Evolutionary conservation across 2,329 filamentous ascomycete genomes (phyloP), one percentile per base, ranked within the genome.

Genomic region (Herpotrichia juniperi): DNA sequence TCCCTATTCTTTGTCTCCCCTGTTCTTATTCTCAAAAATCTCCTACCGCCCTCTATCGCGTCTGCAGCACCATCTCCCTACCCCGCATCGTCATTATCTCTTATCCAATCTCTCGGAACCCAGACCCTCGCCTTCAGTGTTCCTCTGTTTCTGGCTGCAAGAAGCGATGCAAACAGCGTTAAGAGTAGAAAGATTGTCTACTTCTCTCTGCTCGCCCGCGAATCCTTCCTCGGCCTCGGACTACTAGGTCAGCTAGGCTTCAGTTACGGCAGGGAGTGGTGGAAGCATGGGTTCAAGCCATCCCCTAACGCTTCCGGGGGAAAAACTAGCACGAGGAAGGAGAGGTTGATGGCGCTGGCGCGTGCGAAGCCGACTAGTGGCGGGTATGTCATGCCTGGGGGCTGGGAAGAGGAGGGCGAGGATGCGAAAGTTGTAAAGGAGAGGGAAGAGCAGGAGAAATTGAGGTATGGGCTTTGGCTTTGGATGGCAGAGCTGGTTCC

Each of bases 71-170:
- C 24, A 11, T 30, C 50, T 9, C 55, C 57, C 5, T 54, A 53
- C 30, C 12, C 53, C 4, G 26, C 45, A 10, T 2, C 52, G 1
- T 54, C 53, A 3, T 12, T 48, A 12, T 44, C 47, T 1, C 48
- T 63, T 6, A 51, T 57, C 9, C 51, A 53, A 5, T 48, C 17
- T 12, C 42, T 63, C 17, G 61, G 61, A 6, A 58, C 58, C 6
- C 56, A 61, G 34, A 63, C 61, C 1, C 17, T 63, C 6, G 60
- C 58, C 10, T 63, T 61, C 46, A 54, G 54, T 37, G 37, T 63
- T n/a, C 61, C 57, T 16, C 53, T 63, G 7, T 60, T 60, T 32
- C 53, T 63, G 2, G 53, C 54, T 12, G 49, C 54, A 28, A 24
- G 57, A 8, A 17, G 1, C 1, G 54, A 59, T 50, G 12, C 26